These are phyloP conservation scores for Liquidambar formosana DNA, from an alignment of 164 flowering plant species.

Conservation along the genomic window DNA sequence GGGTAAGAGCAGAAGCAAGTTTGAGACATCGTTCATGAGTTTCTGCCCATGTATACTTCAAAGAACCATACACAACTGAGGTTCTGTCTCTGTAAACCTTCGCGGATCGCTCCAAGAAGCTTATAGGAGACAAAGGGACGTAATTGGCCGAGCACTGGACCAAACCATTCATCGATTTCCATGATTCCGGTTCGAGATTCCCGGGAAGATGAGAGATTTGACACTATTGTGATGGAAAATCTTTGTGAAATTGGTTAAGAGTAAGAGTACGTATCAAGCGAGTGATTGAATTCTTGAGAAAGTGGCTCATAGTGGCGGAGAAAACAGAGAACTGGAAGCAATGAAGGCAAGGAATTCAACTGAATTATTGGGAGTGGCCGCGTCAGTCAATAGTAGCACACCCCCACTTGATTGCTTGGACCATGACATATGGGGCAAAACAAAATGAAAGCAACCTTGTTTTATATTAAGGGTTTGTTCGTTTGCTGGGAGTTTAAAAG, in stretches of 20 bases:
- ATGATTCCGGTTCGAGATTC: slow-evolving; percentile 16
- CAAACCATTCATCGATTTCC: slow-evolving; percentile 49
- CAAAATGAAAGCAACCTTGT: too few species aligned
- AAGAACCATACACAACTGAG: slow-evolving; percentile 43
- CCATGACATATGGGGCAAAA: too few species aligned
- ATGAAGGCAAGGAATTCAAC: too few species aligned
- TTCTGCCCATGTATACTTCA: slow-evolving; percentile 39
- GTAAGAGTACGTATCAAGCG: not conserved
- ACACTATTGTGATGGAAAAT: not conserved
- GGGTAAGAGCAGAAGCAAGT: slow-evolving; percentile 53
- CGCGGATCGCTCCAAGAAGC: slow-evolving; percentile 58
- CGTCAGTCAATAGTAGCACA: too few species aligned
- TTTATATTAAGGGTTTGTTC: too few species aligned
- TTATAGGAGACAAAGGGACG: slow-evolving; percentile 52
- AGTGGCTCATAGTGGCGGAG: too few species aligned
- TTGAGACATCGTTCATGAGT: slow-evolving; percentile 41
- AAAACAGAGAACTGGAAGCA: too few species aligned
- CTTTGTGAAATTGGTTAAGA: not conserved
- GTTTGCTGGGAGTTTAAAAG: too few species aligned
- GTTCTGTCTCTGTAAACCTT: slow-evolving; percentile 38
- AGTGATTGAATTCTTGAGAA: not conserved
- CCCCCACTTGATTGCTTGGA: too few species aligned
- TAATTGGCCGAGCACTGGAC: slow-evolving; percentile 46
- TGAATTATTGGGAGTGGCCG: too few species aligned
- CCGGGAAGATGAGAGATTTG: not conserved